Conservation (phyloP, 495 filamentous ascomycete species). For the Podospora bellae-mahoneyi region DNA sequence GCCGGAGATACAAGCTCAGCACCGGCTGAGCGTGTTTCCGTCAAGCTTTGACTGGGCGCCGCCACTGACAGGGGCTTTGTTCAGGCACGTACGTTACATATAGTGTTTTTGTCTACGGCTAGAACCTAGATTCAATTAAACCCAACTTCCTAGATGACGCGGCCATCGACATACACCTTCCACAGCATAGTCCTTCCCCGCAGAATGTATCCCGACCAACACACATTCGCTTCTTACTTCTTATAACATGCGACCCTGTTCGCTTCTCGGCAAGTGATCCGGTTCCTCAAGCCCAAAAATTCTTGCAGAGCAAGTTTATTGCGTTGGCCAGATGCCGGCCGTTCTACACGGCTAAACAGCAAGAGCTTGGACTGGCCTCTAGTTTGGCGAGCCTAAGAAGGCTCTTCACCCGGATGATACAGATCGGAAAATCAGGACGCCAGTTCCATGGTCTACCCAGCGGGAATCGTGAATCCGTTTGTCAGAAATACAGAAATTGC, state of each 20-base stretch:
- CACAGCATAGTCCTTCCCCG: not conserved
- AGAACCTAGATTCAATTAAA: not conserved
- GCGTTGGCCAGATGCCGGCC: not conserved
- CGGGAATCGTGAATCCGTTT: not conserved
- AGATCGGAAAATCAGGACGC: not conserved
- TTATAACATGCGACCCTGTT: not conserved
- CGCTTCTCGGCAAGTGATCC: not conserved
- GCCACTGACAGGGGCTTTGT: not conserved
- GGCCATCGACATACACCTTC: not conserved
- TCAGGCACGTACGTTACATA: not conserved
- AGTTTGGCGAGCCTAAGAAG: not conserved
- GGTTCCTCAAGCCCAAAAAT: not conserved
- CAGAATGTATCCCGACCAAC: not conserved
- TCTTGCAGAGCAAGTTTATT: not conserved
- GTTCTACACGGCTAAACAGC: not conserved
- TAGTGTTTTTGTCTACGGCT: not conserved
- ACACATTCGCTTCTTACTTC: not conserved
- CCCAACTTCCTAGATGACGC: not conserved
- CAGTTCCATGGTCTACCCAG: not conserved
- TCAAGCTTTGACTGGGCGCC: not conserved
- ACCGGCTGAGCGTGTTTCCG: not conserved
- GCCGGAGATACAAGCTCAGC: not conserved
- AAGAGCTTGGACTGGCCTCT: not conserved
- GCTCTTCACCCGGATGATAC: not conserved
- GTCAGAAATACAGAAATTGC: not conserved